Percentiles rank a stretch among this genome's conserved stretches.
These are phyloP conservation scores for Pseudogymnoascus sp. DNA, from an alignment of 2,329 filamentous ascomycete genomes.

Conservation along the genomic window DNA sequence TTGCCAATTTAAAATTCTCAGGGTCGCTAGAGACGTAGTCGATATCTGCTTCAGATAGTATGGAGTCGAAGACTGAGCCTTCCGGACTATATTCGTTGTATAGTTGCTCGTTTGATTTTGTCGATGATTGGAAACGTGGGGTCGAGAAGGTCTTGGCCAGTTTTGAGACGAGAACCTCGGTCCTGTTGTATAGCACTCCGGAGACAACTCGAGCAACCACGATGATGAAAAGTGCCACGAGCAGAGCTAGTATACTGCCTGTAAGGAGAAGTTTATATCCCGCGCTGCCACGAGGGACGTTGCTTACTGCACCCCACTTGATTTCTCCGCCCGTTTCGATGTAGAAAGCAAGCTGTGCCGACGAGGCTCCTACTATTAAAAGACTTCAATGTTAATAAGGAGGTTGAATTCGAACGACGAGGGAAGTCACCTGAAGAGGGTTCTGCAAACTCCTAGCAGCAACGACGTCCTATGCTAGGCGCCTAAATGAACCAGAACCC, in stretches of 20 bases:
- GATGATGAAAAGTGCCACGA: constrained; percentile 22
- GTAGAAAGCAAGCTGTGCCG: constrained; percentile 32
- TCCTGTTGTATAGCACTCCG: constrained; percentile 24
- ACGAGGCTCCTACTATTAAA: constrained; percentile 26
- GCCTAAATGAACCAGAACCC: constrained; percentile 25
- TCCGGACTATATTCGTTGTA: not conserved
- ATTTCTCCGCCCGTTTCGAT: constrained; percentile 33
- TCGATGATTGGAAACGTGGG: not conserved
- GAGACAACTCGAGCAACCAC: constrained; percentile 25
- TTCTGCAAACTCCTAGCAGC: not conserved
- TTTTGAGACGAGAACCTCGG: constrained; percentile 14
- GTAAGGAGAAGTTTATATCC: constrained; percentile 31
- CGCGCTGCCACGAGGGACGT: constrained; percentile 29
- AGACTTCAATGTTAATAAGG: not conserved
- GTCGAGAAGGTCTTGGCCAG: constrained; percentile 15
- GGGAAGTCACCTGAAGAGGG: constrained; percentile 7
- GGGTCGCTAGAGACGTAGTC: too few species aligned
- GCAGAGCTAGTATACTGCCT: constrained; percentile 25
- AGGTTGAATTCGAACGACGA: not conserved
- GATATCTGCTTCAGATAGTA: too few species aligned
- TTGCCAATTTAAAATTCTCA: not conserved
- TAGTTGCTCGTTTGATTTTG: not conserved
- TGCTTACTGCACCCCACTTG: constrained; percentile 30
- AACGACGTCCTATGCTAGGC: constrained; percentile 17
- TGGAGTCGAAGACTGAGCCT: not conserved